Evolutionary conservation across 129 eudicot genomes (phyloP), one percentile per base, ranked within the genome.

Genomic region (Pittosporum tobira): DNA sequence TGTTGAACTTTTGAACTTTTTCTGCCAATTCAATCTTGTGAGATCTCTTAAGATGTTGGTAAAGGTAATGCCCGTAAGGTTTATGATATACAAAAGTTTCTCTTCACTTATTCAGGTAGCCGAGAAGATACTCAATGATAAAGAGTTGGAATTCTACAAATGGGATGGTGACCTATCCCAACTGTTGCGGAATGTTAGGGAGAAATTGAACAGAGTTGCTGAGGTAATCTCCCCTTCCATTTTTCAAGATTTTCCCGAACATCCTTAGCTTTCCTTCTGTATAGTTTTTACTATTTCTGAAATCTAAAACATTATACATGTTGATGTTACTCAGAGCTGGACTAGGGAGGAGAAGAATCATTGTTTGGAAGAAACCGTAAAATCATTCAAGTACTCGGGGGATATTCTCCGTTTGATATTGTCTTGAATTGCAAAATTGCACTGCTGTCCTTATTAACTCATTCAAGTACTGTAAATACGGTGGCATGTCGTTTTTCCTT

Each of bases 331-430:
- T 40, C 81, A 93, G 99, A 75, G 64, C 54, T 93, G 99, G 99
- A 93, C 83, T 29, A 78, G 93, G 63, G 99, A 87, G 51, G 91
- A 91, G 73, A 91, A 87, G 87, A 74, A 87, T 70, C 99, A 72
- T 63, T 91, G 96, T 63, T 74, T 91, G 64, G 91, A 91, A 76
- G 99, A 87, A 77, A 91, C 99, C 1, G 90, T 86, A 82, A 91
- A 83, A 60, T 91, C 96, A 2, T 91, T 91, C 75, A 74, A 86
- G 71, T 79, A 65, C 51, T 83, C 94, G 0, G 85, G 91, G 48
- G 83, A 86, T 8, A 77, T 91, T 44, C 89, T 91, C 7, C 87
- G 74, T 70, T 68, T 91, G 44, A 83, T 91, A 67, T 31, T 86
- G 73, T 60, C 88, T 36, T 91, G 75, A 83, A 54, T 28, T 48